Evolutionary conservation across 2,329 filamentous ascomycete species (phyloP).

Genomic region (Colletotrichum sublineola): DNA sequence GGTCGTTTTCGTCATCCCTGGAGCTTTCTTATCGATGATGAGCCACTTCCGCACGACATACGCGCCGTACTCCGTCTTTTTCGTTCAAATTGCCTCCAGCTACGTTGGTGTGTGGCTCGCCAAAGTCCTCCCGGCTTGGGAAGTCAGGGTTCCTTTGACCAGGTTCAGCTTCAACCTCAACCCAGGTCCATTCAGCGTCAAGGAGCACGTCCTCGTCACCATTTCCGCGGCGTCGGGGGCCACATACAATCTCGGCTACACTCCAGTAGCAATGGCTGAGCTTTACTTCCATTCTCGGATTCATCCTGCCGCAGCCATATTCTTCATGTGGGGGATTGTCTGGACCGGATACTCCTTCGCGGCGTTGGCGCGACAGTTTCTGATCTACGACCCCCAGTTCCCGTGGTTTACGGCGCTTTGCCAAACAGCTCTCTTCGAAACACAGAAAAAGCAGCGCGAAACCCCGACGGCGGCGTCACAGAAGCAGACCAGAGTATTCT

Average conservation of each 20-base stretch:
- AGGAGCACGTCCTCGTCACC: conserved; percentile 64
- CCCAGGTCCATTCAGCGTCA: conserved; percentile 59
- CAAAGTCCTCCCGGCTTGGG: conserved; percentile 61
- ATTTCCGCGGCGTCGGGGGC: conserved; percentile 65
- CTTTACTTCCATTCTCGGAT: conserved; percentile 68
- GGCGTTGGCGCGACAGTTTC: conserved; percentile 67
- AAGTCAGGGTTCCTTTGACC: conserved; percentile 61
- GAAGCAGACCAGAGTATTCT: conserved; percentile 70
- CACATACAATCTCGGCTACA: conserved; percentile 57
- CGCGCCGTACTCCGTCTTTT: conserved; percentile 48
- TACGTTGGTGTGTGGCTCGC: conserved; percentile 68
- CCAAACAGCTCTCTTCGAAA: conserved; percentile 71
- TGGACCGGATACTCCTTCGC: conserved; percentile 72
- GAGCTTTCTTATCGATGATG: conserved; percentile 66
- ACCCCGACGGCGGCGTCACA: conserved; percentile 62
- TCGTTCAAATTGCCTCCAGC: conserved; percentile 69
- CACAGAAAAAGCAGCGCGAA: conserved; percentile 65
- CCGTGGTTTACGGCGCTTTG: conserved; percentile 50
- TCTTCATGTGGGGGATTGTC: conserved; percentile 71
- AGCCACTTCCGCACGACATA: conserved; percentile 51
- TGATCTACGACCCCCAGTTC: conserved; percentile 69
- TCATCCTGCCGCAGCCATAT: conserved; percentile 66
- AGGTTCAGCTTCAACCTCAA: conserved; percentile 64
- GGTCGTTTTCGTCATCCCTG: conserved; percentile 67
- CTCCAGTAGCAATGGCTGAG: conserved; percentile 58